Evolutionary conservation across 805 yeast genomes (phyloP).

Genomic region (Metschnikowia gelsemii): DNA sequence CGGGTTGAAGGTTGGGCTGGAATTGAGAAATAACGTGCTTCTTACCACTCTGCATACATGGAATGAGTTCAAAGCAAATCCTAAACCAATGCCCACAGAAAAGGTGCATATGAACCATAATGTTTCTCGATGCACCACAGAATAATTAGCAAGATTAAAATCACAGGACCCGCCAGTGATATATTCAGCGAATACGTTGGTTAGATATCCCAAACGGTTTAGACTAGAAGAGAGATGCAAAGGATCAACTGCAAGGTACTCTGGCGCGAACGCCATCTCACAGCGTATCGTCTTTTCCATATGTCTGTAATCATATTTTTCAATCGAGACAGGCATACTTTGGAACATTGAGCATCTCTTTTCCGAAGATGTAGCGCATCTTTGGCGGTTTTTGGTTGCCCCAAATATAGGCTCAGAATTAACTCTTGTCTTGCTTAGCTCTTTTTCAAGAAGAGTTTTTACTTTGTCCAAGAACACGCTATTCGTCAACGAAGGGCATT

Average conservation of each 20-base stretch:
- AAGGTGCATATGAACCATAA: slow-evolving; percentile 31
- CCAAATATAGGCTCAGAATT: neutral
- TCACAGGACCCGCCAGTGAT: neutral
- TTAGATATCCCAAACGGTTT: slow-evolving; percentile 21
- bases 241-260: slow-evolving; percentile 29
- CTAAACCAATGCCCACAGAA: slow-evolving; percentile 39
- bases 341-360: neutral
- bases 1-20: neutral
- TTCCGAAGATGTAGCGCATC: neutral
- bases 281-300: slow-evolving; percentile 11
- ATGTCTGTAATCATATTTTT: slow-evolving; percentile 9
- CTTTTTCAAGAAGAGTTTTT: slow-evolving; percentile 29
- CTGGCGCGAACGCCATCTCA: slow-evolving; percentile 18
- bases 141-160: neutral
- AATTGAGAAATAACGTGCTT: slow-evolving; percentile 2
- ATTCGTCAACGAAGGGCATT: slow-evolving; percentile 33
- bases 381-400: neutral
- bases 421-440: slow-evolving; percentile 11
- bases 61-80: slow-evolving; percentile 24
- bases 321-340: neutral
- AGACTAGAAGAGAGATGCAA: slow-evolving; percentile 30
- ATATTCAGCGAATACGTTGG: slow-evolving; percentile 11
- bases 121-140: slow-evolving; percentile 10
- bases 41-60: slow-evolving; percentile 13
- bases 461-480: slow-evolving; percentile 26